Evolutionary conservation across 2,329 filamentous ascomycete genomes (phyloP).

Genomic region (Pyricularia grisea): DNA sequence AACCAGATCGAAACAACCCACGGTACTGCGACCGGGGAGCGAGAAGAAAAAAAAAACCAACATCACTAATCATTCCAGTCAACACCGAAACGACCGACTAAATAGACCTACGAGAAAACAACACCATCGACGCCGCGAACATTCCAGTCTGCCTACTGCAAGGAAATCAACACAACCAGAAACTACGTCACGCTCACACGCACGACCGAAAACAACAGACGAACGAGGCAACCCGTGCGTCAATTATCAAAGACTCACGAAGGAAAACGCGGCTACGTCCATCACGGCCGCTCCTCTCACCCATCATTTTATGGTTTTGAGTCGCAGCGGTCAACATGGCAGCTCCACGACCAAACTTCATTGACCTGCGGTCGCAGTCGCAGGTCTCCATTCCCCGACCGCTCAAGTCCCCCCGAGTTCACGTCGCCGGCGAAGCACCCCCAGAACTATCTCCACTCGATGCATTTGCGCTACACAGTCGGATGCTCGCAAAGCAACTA

Average conservation of each 20-base stretch:
- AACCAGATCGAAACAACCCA: not conserved
- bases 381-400: slow-evolving; percentile 43
- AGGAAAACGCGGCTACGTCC: not conserved
- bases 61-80: not conserved
- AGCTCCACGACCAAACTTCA: slow-evolving; percentile 41
- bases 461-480: slow-evolving; percentile 87
- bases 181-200: not conserved
- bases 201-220: not conserved
- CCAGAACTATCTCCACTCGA: slow-evolving; percentile 90
- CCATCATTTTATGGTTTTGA: not conserved
- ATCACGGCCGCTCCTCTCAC: not conserved
- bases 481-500: slow-evolving; percentile 77
- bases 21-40: not conserved
- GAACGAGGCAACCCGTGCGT: not conserved
- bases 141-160: not conserved
- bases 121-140: not conserved
- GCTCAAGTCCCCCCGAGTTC: slow-evolving; percentile 64
- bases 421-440: slow-evolving; percentile 71
- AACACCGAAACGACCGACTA: not conserved
- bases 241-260: not conserved
- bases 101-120: not conserved
- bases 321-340: slow-evolving; percentile 31
- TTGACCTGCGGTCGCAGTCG: slow-evolving; percentile 52
- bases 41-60: too few species aligned
- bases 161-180: not conserved